Conservation (phyloP, 352 stramenopile species). For the Phytophthora idaei region DNA sequence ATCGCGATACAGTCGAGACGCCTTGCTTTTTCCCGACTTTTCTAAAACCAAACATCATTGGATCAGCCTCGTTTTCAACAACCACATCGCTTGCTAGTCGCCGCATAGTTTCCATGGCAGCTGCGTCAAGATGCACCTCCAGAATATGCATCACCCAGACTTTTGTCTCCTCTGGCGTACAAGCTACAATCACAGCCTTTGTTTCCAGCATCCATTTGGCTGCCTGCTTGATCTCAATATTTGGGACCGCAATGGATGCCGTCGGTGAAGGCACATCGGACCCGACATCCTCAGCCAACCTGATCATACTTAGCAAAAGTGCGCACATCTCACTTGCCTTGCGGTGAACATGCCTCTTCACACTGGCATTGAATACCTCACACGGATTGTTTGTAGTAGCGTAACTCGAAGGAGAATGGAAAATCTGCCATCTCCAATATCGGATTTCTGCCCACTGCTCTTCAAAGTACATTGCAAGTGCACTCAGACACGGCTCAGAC, state of each 20-base stretch:
- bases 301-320: conserved; percentile 13
- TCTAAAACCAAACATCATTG: not conserved
- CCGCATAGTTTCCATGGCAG: not conserved
- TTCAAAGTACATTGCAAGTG: conserved; percentile 6
- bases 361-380: conserved; percentile 11
- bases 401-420: conserved; percentile 8
- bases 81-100: not conserved
- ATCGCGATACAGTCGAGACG: no score
- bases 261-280: conserved; percentile 2
- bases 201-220: conserved; percentile 22
- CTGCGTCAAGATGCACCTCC: conserved; percentile 3
- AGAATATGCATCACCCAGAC: conserved; percentile 17
- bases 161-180: not conserved
- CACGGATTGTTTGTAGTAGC: conserved; percentile 13
- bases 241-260: conserved; percentile 2
- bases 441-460: conserved; percentile 16
- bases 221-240: conserved; percentile 12
- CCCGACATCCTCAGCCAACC: not conserved
- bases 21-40: no score
- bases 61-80: not conserved
- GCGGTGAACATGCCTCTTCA: conserved; percentile 6
- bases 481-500: not conserved
- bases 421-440: conserved; percentile 16
- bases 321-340: conserved; percentile 9
- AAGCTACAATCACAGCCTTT: conserved; percentile 2